A percentile compares a stretch with the other conserved stretches of the same genome.
Evolutionary conservation across 208 protist species (phyloP).

Genomic region (Leishmania major): DNA sequence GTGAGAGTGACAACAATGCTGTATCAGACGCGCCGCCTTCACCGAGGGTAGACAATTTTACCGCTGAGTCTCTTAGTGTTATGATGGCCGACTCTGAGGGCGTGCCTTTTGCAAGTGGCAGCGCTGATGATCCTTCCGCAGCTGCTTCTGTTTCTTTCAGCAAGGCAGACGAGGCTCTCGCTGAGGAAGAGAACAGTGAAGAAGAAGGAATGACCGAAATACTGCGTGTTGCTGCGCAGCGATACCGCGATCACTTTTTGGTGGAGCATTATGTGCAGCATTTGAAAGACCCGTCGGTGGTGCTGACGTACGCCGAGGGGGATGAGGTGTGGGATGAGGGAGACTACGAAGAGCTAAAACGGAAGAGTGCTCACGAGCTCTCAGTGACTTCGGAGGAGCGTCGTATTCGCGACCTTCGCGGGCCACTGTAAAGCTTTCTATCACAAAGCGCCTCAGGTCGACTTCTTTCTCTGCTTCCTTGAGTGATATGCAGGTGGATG

Average conservation of each 20-base stretch:
- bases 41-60: conserved; percentile 12
- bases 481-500: neutral
- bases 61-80: conserved; percentile 30
- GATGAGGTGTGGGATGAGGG: conserved; percentile 91
- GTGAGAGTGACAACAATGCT: neutral
- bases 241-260: conserved; percentile 55
- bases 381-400: conserved; percentile 22
- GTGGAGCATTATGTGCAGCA: conserved; percentile 71
- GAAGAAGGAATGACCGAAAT: conserved; percentile 17
- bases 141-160: neutral
- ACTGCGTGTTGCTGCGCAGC: conserved; percentile 29
- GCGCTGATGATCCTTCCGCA: neutral
- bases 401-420: conserved; percentile 36
- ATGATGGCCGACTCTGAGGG: conserved; percentile 10
- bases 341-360: conserved; percentile 52
- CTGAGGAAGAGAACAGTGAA: conserved; percentile 10
- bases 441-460: neutral
- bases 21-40: neutral
- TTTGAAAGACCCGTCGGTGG: conserved; percentile 49
- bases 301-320: conserved; percentile 83
- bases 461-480: neutral
- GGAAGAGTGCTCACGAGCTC: conserved; percentile 8
- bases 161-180: neutral
- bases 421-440: conserved; percentile 29
- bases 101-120: neutral